These are phyloP conservation scores for Zygosaccharomyces rouxii DNA, from an alignment of 805 yeast species.

Conservation along the genomic window DNA sequence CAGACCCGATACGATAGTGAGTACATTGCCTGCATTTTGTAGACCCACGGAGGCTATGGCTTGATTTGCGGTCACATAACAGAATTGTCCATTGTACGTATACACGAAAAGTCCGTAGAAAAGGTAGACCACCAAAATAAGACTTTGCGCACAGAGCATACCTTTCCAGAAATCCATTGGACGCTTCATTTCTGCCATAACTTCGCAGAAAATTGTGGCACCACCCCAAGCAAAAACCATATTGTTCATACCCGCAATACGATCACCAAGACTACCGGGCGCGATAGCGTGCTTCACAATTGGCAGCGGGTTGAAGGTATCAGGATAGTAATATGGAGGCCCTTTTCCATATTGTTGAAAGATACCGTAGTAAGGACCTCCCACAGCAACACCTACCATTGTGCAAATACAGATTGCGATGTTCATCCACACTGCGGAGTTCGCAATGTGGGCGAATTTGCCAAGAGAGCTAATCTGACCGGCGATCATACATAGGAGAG, in stretches of 20 bases:
- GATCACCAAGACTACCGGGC: conserved; percentile 30
- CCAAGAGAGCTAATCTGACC: conserved; percentile 41
- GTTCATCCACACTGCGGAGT: conserved; percentile 46
- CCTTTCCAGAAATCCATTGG: conserved; percentile 49
- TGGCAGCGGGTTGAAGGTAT: conserved; percentile 14
- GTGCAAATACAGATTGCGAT: conserved; percentile 42
- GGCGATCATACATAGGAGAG: conserved; percentile 40
- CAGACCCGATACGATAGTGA: conserved; percentile 38
- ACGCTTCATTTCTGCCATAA: conserved; percentile 45
- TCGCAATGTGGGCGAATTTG: conserved; percentile 40
- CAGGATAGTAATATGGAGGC: conserved; percentile 14
- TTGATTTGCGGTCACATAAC: conserved; percentile 42
- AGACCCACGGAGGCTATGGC: conserved; percentile 38
- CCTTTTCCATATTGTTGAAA: conserved; percentile 18
- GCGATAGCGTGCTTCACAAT: conserved; percentile 25
- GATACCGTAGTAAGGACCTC: conserved; percentile 37
- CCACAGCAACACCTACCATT: conserved; percentile 40
- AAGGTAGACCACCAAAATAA: conserved; percentile 40
- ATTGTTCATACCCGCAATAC: conserved; percentile 40
- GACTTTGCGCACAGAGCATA: conserved; percentile 39
- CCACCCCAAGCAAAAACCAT: conserved; percentile 50
- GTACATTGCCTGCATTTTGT: conserved; percentile 38
- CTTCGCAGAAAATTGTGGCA: conserved; percentile 46
- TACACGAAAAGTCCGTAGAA: conserved; percentile 43
- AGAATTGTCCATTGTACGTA: conserved; percentile 44